phyloP scores from a whole-genome alignment of 257 asterid species.

The Nemophila menziesii region DNA sequence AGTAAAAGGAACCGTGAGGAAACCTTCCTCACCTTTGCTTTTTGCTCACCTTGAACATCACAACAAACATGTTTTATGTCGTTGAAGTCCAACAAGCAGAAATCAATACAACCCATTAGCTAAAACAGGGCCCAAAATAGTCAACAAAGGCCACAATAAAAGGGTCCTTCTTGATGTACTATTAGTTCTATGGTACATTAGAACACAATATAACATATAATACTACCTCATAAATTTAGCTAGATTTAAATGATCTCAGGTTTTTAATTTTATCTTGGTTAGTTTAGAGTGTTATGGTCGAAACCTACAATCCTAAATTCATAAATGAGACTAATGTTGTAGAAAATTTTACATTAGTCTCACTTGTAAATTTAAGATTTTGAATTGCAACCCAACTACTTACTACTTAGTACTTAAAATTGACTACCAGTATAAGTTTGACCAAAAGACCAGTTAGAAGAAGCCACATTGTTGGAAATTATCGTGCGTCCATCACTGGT shows the following conservation, averaged over 20 bases:
- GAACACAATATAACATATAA: too few species aligned
- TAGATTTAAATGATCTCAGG: not conserved
- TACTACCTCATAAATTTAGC: not conserved
- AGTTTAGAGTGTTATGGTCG: not conserved
- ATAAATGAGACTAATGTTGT: too few species aligned
- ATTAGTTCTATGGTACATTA: not conserved
- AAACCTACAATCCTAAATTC: too few species aligned
- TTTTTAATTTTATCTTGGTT: not conserved
- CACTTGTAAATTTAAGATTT: too few species aligned
- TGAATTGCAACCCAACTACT: too few species aligned
- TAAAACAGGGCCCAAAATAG: slow-evolving; percentile 1
- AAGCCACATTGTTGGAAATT: slow-evolving; percentile 9
- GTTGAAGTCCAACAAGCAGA: not conserved
- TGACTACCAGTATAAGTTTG: slow-evolving; percentile 13
- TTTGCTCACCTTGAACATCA: not conserved
- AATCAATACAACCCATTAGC: not conserved
- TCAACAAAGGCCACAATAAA: not conserved
- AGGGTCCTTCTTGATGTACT: not conserved
- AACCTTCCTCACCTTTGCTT: slow-evolving; percentile 1
- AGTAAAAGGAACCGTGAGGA: not conserved
- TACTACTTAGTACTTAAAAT: too few species aligned
- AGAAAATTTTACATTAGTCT: too few species aligned
- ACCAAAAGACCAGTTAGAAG: slow-evolving; percentile 18
- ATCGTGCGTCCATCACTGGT: slow-evolving; percentile 15
- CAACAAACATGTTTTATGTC: not conserved